phyloP scores from a whole-genome alignment of 2,329 filamentous ascomycete species.

The Calonectria pauciramosa region DNA sequence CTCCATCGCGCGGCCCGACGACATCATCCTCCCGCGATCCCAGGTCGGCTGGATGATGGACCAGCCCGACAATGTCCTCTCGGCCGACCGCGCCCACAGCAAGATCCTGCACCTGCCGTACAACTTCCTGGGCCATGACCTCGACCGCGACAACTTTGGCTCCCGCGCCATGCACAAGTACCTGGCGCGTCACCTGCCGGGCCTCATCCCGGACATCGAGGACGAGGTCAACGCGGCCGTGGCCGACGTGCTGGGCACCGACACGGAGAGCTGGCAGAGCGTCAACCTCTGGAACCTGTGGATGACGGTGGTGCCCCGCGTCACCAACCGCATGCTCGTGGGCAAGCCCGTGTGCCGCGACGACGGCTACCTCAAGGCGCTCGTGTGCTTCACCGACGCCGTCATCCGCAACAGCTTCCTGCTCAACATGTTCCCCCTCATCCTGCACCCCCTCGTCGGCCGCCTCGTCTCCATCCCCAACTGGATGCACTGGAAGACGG shows the following conservation, averaged over 20 bases:
- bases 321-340: conserved; percentile 60
- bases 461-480: conserved; percentile 60
- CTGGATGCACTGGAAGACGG: conserved; percentile 60
- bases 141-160: conserved; percentile 55
- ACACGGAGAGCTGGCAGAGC: conserved; percentile 52
- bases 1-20: conserved; percentile 55
- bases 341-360: conserved; percentile 57
- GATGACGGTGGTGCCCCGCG: conserved; percentile 56
- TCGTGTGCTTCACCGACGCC: conserved; percentile 64
- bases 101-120: conserved; percentile 54
- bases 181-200: conserved; percentile 56
- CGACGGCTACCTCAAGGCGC: conserved; percentile 59
- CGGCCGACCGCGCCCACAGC: conserved; percentile 57
- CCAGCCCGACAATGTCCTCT: conserved; percentile 60
- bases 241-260: conserved; percentile 50
- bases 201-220: conserved; percentile 57
- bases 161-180: conserved; percentile 59
- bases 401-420: conserved; percentile 61
- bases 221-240: conserved; percentile 56
- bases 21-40: conserved; percentile 59
- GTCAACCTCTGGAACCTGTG: conserved; percentile 62
- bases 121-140: conserved; percentile 56
- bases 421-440: conserved; percentile 60
- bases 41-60: conserved; percentile 63
- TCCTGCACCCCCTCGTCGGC: conserved; percentile 65